Evolutionary conservation across 2,329 filamentous ascomycete species (phyloP).

Genomic region (Trichocomaceae sp.): DNA sequence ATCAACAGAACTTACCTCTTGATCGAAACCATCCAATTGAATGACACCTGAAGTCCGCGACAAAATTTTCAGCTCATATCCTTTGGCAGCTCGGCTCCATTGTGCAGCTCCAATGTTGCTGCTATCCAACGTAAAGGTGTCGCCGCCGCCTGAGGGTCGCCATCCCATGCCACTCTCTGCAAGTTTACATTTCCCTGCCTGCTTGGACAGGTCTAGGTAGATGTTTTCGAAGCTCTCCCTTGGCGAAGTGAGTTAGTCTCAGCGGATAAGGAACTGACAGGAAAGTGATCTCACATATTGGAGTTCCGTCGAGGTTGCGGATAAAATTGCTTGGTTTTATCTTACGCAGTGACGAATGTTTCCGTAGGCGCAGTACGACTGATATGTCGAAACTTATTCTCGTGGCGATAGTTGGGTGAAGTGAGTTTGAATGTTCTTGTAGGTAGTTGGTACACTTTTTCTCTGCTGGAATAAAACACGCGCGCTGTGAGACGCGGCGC

Average conservation of each 20-base stretch:
- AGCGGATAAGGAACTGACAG: not conserved
- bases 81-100: conserved; percentile 89
- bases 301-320: conserved; percentile 20
- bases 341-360: not conserved
- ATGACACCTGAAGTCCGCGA: conserved; percentile 78
- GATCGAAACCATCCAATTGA: conserved; percentile 89
- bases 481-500: conserved; percentile 7
- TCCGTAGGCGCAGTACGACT: not conserved
- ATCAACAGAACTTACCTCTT: conserved; percentile 54
- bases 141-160: conserved; percentile 81
- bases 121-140: conserved; percentile 88
- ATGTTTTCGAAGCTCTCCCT: conserved; percentile 97
- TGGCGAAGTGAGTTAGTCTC: conserved; percentile 1
- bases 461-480: conserved; percentile 2
- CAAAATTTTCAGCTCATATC: conserved; percentile 88
- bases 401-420: not conserved
- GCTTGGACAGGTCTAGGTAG: conserved; percentile 89
- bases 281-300: conserved; percentile 27
- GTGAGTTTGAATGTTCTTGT: not conserved
- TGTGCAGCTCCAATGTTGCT: conserved; percentile 79
- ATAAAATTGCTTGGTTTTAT: not conserved
- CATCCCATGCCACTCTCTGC: conserved; percentile 92
- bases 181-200: conserved; percentile 87
- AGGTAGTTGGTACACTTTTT: not conserved
- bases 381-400: not conserved